phyloP scores from a whole-genome alignment of 169 alveolate genomes.

The Plasmodium malariae region DNA sequence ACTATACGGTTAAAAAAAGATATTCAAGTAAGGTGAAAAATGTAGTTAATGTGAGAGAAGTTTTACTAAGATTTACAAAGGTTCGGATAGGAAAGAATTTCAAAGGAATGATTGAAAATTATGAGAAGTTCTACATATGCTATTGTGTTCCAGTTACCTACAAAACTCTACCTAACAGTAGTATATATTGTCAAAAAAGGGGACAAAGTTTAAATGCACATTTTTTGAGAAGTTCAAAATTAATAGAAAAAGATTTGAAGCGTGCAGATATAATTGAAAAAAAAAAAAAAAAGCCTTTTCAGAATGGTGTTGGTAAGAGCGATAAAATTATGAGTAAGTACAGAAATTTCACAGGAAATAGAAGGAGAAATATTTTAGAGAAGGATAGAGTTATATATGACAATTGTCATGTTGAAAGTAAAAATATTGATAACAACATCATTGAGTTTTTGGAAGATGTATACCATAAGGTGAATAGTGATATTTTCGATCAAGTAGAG shows the following conservation, averaged over 20 bases:
- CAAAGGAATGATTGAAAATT: conserved; percentile 7
- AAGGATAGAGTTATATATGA: conserved; percentile 6
- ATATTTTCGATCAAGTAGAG: conserved; percentile 8
- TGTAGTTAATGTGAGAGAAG: neutral
- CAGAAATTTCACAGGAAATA: conserved; percentile 11
- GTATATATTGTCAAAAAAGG: neutral
- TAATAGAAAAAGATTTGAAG: neutral
- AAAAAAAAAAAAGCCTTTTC: neutral
- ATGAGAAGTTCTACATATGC: conserved; percentile 11
- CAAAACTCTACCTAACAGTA: neutral
- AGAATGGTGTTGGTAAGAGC: neutral
- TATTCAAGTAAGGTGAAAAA: conserved; percentile 14
- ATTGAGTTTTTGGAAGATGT: conserved; percentile 29
- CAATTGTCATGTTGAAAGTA: conserved; percentile 25
- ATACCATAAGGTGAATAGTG: conserved; percentile 29
- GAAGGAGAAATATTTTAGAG: neutral
- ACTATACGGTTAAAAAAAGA: neutral
- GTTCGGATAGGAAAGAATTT: conserved; percentile 1
- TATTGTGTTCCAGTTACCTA: conserved; percentile 35
- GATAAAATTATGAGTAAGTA: neutral
- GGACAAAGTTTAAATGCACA: neutral
- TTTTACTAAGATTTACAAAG: conserved; percentile 12
- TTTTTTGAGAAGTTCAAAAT: neutral
- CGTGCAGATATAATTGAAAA: neutral
- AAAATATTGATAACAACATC: neutral